Base-by-base conservation (phyloP, 371 early-diverging fungal species). In the Capillidium heterosporum region DNA sequence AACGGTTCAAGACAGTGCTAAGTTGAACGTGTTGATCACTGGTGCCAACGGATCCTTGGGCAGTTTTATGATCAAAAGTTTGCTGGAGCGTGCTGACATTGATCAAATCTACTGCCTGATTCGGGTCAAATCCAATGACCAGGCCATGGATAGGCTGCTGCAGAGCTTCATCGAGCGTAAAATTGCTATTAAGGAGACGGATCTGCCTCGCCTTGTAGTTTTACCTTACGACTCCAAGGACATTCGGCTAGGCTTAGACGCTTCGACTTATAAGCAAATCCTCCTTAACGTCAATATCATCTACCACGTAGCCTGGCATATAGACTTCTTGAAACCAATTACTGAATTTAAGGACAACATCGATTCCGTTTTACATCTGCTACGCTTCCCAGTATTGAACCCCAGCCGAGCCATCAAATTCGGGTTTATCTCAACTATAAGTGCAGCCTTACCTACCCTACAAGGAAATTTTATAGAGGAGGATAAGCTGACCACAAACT, bases 281-380 rank as follows among this genome's bases (percentile, higher is more conserved):
- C 40, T 40, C 10, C 10, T 13, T 40, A n/a, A 40, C 13, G n/a
- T n/a, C n/a, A 40, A 40, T 40, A n/a, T 40, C n/a, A 48, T 57
- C 50, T 31, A 48, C 31, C 58, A 57, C 43, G 8, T 13, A 11
- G 58, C 39, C 11, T 57, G 58, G 58, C 48, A 31, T 15, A 32
- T 57, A 29, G 26, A 57, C 40, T 57, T 57, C 50, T 27, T 43
- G 11, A 31, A 32, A 15, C 32, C 17, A 7, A 24, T 57, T 1
- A 35, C 10, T 28, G 17, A 32, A 10, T 57, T 57, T 49, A 44
- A 47, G 21, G 29, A 31, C 13, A 29, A 40, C 21, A 31, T 27
- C 10, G 7, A 27, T 15, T 19, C 21, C 17, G 39, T 35, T 13
- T 41, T 48, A 8, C 26, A 47, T 49, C 40, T 57, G 2, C 19